phyloP scores from a whole-genome alignment of 2,329 filamentous ascomycete species.

The Didymosphaeria variabile region DNA sequence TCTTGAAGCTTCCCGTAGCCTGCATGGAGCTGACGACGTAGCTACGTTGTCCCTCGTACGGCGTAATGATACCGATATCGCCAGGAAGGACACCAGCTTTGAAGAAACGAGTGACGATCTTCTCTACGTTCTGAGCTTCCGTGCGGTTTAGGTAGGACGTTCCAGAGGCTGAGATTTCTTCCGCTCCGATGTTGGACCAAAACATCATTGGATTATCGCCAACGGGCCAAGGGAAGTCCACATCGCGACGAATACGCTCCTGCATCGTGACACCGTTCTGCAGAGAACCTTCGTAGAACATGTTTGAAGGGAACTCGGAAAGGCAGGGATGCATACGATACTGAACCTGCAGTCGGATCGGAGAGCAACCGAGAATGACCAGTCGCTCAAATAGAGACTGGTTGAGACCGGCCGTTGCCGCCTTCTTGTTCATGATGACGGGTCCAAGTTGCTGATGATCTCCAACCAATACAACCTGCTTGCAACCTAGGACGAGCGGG shows the following conservation, averaged over 20 bases:
- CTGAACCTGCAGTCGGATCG: slow-evolving; percentile 94
- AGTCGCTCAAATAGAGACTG: slow-evolving; percentile 98
- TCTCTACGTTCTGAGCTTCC: slow-evolving; percentile 96
- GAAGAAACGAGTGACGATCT: slow-evolving; percentile 98
- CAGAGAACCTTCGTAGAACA: slow-evolving; percentile 98
- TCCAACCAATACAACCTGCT: slow-evolving; percentile 97
- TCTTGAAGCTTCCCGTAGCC: slow-evolving; percentile 95
- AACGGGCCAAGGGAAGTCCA: slow-evolving; percentile 98
- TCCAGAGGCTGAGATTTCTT: slow-evolving; percentile 97
- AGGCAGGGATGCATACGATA: slow-evolving; percentile 99
- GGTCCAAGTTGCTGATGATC: slow-evolving; percentile 98
- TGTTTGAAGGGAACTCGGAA: slow-evolving; percentile 97
- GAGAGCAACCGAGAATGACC: slow-evolving; percentile 87
- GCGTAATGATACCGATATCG: slow-evolving; percentile 97
- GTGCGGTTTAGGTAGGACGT: slow-evolving; percentile 98
- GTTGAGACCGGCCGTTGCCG: slow-evolving; percentile 95
- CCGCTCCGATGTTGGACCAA: slow-evolving; percentile 97
- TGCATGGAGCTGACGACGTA: slow-evolving; percentile 99
- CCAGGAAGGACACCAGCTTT: slow-evolving; percentile 95
- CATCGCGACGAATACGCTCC: slow-evolving; percentile 86
- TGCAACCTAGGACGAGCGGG: slow-evolving; percentile 93
- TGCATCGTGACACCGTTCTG: slow-evolving; percentile 95
- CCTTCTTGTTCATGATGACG: slow-evolving; percentile 99
- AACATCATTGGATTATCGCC: slow-evolving; percentile 99
- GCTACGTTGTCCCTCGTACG: slow-evolving; percentile 97